Evolutionary conservation across 805 yeast species (phyloP).

Genomic region (Pichia rugopelliculosa): DNA sequence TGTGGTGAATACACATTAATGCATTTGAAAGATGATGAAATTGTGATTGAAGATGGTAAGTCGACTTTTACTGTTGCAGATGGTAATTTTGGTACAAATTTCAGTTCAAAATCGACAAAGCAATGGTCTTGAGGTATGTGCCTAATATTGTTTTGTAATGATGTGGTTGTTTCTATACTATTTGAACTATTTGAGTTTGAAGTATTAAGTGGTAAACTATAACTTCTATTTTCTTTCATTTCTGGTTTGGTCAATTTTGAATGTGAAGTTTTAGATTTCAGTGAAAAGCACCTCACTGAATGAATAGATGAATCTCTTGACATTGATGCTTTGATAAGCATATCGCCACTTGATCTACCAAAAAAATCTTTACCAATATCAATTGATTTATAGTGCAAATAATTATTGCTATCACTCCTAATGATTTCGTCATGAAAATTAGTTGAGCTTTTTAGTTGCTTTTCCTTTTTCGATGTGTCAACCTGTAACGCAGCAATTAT

Average conservation of each 20-base stretch:
- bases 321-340: constrained; percentile 5
- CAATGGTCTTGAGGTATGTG: constrained; percentile 2
- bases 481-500: constrained; percentile 3
- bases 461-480: constrained; percentile 1
- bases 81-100: neutral
- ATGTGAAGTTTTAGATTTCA: neutral
- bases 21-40: neutral
- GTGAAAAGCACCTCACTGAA: constrained; percentile 1
- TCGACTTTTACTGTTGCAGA: neutral
- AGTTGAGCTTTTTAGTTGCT: constrained; percentile 5
- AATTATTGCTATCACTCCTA: constrained; percentile 2
- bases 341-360: constrained; percentile 3
- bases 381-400: constrained; percentile 1
- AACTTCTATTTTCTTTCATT: neutral
- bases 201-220: neutral
- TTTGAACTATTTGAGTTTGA: neutral
- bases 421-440: constrained; percentile 4
- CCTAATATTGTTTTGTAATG: neutral
- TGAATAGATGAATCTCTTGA: constrained; percentile 1
- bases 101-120: constrained; percentile 3
- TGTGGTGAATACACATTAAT: constrained; percentile 1
- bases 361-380: constrained; percentile 2
- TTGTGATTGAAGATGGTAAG: constrained; percentile 1
- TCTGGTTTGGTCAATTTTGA: neutral
- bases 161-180: neutral